phyloP scores from a whole-genome alignment of 2,329 filamentous ascomycete genomes.

The Monilinia vaccinii-corymbosi region DNA sequence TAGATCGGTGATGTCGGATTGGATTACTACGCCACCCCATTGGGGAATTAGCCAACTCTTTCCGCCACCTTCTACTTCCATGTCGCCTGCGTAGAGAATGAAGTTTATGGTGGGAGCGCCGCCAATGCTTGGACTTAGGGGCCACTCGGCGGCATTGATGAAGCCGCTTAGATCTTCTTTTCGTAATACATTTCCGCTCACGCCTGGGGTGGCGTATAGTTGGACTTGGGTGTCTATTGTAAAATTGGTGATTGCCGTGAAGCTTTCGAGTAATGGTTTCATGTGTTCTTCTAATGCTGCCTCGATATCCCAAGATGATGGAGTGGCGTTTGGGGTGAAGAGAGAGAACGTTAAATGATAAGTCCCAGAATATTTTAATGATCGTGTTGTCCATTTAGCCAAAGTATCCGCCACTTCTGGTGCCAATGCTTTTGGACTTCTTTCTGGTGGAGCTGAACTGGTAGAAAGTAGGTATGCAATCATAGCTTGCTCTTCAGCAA shows the following conservation, averaged over 20 bases:
- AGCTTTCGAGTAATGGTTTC: constrained; percentile 67
- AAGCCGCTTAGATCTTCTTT: constrained; percentile 89
- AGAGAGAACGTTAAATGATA: constrained; percentile 96
- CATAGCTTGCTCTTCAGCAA: constrained; percentile 80
- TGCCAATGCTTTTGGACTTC: constrained; percentile 38
- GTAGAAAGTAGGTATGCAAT: constrained; percentile 65
- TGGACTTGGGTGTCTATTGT: constrained; percentile 95
- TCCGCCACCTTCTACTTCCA: constrained; percentile 37
- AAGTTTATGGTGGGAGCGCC: constrained; percentile 93
- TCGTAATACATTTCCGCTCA: constrained; percentile 53
- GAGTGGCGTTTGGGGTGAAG: constrained; percentile 69
- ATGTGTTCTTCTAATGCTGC: constrained; percentile 72
- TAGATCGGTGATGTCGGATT: constrained; percentile 51
- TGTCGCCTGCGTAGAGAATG: constrained; percentile 73
- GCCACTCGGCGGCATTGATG: constrained; percentile 97
- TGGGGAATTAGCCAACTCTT: constrained; percentile 87
- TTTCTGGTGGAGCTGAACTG: constrained; percentile 42
- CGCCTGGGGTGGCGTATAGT: constrained; percentile 70
- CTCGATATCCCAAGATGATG: constrained; percentile 89
- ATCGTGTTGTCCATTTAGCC: constrained; percentile 67
- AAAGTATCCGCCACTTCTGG: constrained; percentile 46
- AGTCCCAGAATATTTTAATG: constrained; percentile 83
- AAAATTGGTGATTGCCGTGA: constrained; percentile 83
- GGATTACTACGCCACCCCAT: constrained; percentile 73
- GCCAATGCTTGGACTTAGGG: constrained; percentile 86